phyloP scores from a whole-genome alignment of 2,329 filamentous ascomycete genomes.

The Diaporthe destruens region DNA sequence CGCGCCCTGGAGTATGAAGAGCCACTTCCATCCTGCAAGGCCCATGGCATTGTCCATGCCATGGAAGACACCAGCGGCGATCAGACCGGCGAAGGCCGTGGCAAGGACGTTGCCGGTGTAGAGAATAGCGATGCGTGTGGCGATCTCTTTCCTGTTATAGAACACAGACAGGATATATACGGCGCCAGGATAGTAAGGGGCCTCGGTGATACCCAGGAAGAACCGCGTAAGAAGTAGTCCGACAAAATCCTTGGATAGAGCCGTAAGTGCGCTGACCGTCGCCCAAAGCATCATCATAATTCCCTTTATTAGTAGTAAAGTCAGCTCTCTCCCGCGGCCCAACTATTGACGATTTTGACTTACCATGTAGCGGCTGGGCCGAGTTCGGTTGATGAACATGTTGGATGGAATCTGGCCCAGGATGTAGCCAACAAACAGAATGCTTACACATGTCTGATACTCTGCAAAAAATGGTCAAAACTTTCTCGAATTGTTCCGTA shows the following conservation, averaged over 20 bases:
- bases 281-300: slow-evolving; percentile 57
- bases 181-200: slow-evolving; percentile 53
- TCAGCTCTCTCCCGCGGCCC: slow-evolving; percentile 53
- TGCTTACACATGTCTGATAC: slow-evolving; percentile 62
- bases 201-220: slow-evolving; percentile 57
- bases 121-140: slow-evolving; percentile 70
- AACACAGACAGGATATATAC: slow-evolving; percentile 69
- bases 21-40: slow-evolving; percentile 55
- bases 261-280: slow-evolving; percentile 56
- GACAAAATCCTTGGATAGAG: slow-evolving; percentile 55
- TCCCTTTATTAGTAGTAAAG: slow-evolving; percentile 44
- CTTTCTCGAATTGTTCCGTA: neutral
- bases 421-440: slow-evolving; percentile 62
- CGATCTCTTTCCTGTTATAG: slow-evolving; percentile 76
- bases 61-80: slow-evolving; percentile 72
- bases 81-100: slow-evolving; percentile 75
- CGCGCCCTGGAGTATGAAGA: slow-evolving; percentile 48
- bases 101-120: slow-evolving; percentile 74
- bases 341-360: slow-evolving; percentile 53
- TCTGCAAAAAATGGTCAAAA: slow-evolving; percentile 44
- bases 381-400: slow-evolving; percentile 44
- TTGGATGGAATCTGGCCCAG: slow-evolving; percentile 46
- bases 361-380: slow-evolving; percentile 60
- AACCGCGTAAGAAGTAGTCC: slow-evolving; percentile 58
- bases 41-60: slow-evolving; percentile 60